phyloP scores from a whole-genome alignment of 2,329 filamentous ascomycete genomes.

The Colletotrichum liaoningense region DNA sequence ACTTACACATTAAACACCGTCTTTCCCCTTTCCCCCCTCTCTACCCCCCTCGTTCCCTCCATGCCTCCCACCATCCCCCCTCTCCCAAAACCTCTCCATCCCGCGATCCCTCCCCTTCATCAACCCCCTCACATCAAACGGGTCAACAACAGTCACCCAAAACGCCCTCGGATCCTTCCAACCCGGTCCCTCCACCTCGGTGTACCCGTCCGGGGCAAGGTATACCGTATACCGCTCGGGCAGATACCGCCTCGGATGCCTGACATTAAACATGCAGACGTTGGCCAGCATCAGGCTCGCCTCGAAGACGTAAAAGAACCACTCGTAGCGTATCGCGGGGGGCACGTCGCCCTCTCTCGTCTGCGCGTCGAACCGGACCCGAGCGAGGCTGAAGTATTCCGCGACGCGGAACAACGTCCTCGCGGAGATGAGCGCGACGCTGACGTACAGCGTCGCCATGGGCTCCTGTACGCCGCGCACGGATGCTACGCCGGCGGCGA shows the following conservation, averaged over 20 bases:
- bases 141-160: conserved; percentile 54
- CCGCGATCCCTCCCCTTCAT: conserved; percentile 45
- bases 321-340: conserved; percentile 65
- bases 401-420: conserved; percentile 69
- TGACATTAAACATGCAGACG: conserved; percentile 59
- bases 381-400: conserved; percentile 67
- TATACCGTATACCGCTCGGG: conserved; percentile 62
- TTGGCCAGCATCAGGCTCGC: conserved; percentile 64
- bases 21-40: background rate
- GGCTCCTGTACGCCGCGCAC: conserved; percentile 45
- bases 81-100: conserved; percentile 51
- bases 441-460: conserved; percentile 63
- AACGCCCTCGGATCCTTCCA: conserved; percentile 60
- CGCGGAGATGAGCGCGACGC: conserved; percentile 58
- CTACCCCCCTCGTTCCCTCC: background rate
- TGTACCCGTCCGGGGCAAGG: conserved; percentile 59
- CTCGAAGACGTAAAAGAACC: conserved; percentile 71
- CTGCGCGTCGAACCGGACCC: conserved; percentile 51
- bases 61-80: background rate
- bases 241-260: conserved; percentile 63
- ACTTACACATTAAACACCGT: background rate
- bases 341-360: conserved; percentile 51
- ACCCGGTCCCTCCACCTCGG: conserved; percentile 60
- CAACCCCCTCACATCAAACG: conserved; percentile 52
- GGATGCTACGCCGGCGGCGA: conserved; percentile 47